Conservation (phyloP, 176 grass and related monocot genomes). For the Saccharum officinarum region DNA sequence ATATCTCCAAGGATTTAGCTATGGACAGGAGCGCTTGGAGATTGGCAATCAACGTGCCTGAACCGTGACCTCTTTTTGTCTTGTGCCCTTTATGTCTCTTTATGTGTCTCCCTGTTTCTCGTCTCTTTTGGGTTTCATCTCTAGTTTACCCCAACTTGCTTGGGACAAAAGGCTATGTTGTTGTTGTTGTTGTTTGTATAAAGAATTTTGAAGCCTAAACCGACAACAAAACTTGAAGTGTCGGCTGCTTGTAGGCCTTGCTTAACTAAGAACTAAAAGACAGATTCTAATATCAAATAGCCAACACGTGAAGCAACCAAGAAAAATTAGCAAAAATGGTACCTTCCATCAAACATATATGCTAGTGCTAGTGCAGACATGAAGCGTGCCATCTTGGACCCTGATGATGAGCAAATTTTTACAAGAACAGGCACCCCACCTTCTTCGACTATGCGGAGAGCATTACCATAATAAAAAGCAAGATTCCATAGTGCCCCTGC, state of each 20-base stretch:
- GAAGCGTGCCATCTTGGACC: slow-evolving; percentile 98
- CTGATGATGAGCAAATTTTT: slow-evolving; percentile 83
- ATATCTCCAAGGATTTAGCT: no score
- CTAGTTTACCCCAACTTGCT: no score
- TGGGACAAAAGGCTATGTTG: no score
- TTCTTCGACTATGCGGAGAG: slow-evolving; percentile 95
- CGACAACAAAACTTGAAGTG: background rate
- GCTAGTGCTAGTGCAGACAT: slow-evolving; percentile 97
- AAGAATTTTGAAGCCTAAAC: slow-evolving; percentile 23
- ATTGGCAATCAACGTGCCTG: no score
- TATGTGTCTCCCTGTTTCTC: no score
- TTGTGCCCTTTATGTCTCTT: no score
- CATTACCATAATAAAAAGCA: slow-evolving; percentile 93
- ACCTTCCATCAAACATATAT: slow-evolving; percentile 99
- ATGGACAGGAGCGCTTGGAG: no score
- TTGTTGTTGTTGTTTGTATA: no score
- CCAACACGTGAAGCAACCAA: slow-evolving; percentile 1
- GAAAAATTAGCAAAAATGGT: background rate
- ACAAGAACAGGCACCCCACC: slow-evolving; percentile 94
- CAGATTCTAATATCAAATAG: slow-evolving; percentile 6
- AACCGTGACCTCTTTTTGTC: no score
- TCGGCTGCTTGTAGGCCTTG: background rate
- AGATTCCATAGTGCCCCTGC: slow-evolving; percentile 99
- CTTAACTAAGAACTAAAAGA: slow-evolving; percentile 6
- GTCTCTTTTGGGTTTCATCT: no score